Percentiles rank a stretch among this genome's conserved stretches.
phyloP scores from a whole-genome alignment of 441 rosid species.

The Populus hybrid region DNA sequence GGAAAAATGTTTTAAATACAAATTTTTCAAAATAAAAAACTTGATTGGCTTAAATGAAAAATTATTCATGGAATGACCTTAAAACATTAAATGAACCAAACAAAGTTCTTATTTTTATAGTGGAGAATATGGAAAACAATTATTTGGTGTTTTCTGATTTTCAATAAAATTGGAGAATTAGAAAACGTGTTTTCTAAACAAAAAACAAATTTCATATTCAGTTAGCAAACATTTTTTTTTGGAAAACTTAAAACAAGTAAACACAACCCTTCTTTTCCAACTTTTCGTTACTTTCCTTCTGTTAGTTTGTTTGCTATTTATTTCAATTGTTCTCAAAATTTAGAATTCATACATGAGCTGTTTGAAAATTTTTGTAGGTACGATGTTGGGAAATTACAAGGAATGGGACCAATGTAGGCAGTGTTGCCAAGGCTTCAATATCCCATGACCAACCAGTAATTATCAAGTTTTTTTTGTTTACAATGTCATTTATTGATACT shows the following conservation, averaged over 20 bases:
- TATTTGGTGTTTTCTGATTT: neutral
- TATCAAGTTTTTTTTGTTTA: constrained; percentile 13
- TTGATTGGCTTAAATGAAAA: neutral
- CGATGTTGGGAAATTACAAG: constrained; percentile 87
- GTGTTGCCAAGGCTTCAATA: constrained; percentile 78
- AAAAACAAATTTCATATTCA: neutral
- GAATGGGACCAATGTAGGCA: constrained; percentile 50
- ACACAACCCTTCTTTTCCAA: no score
- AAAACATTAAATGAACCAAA: neutral
- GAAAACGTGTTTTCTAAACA: neutral
- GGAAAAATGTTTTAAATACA: neutral
- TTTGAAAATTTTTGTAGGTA: constrained; percentile 44
- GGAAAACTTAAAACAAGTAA: no score
- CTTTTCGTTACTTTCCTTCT: neutral
- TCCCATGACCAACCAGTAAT: constrained; percentile 92
- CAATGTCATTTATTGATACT: neutral
- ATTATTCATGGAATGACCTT: neutral
- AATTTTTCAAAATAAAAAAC: neutral
- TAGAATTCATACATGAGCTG: neutral
- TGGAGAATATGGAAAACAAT: neutral
- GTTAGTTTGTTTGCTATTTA: neutral
- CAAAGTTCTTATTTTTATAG: neutral
- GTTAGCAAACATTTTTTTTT: neutral
- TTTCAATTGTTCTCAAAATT: neutral
- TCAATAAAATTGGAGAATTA: neutral